Conservation (phyloP, 2,329 filamentous ascomycete genomes). For the Pseudovirgaria hyperparasitica region DNA sequence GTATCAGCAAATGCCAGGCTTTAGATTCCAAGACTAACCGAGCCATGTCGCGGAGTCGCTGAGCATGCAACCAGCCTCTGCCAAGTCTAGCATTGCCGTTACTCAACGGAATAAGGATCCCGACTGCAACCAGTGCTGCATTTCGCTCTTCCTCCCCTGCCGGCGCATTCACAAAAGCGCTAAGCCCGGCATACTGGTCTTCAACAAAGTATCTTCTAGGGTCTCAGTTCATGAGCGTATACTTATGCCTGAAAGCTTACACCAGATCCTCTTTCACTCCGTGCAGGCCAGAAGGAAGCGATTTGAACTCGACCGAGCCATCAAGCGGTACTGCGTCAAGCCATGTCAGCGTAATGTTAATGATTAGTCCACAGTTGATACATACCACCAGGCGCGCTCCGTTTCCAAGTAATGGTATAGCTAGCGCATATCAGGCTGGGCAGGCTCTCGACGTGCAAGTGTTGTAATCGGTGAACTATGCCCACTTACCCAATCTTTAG, state of each 20-base stretch:
- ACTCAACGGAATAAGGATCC: slow-evolving; percentile 73
- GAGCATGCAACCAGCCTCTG: slow-evolving; percentile 78
- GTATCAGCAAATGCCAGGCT: not conserved
- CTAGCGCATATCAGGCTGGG: slow-evolving; percentile 24
- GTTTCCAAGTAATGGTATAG: slow-evolving; percentile 81
- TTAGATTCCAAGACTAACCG: slow-evolving; percentile 33
- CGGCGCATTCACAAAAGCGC: slow-evolving; percentile 77
- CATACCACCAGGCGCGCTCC: slow-evolving; percentile 52
- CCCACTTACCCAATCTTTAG: slow-evolving; percentile 66
- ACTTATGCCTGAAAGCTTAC: slow-evolving; percentile 18
- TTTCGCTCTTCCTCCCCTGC: slow-evolving; percentile 70
- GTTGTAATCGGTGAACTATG: slow-evolving; percentile 1
- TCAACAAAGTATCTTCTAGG: slow-evolving; percentile 75
- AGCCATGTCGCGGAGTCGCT: slow-evolving; percentile 61
- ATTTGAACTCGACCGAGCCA: slow-evolving; percentile 90
- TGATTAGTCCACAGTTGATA: slow-evolving; percentile 3
- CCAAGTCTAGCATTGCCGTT: slow-evolving; percentile 79
- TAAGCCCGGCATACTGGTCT: slow-evolving; percentile 70
- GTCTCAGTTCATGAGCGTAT: slow-evolving; percentile 2
- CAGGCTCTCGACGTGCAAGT: slow-evolving; percentile 1
- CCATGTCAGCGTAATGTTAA: slow-evolving; percentile 2
- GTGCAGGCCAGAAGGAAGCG: slow-evolving; percentile 83
- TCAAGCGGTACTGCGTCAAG: slow-evolving; percentile 47
- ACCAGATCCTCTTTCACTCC: slow-evolving; percentile 74
- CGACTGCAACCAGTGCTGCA: slow-evolving; percentile 86